phyloP scores from a whole-genome alignment of 2,329 filamentous ascomycete genomes.

The Monascus ruber region DNA sequence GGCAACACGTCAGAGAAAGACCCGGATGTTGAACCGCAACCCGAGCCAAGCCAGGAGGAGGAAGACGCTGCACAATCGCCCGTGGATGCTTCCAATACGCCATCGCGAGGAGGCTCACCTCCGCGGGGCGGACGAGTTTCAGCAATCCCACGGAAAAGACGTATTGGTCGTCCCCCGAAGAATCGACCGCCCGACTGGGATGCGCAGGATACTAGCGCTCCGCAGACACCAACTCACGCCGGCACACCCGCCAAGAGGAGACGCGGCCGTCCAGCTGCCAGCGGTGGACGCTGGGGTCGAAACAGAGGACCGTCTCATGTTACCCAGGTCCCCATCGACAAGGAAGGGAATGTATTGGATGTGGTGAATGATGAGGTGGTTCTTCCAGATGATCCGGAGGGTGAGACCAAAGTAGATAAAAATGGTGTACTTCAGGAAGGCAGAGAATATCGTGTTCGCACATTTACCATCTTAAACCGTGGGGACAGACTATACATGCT shows the following conservation, averaged over 20 bases:
- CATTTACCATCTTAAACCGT: slow-evolving; percentile 78
- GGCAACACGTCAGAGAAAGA: slow-evolving; percentile 17
- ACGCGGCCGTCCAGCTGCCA: slow-evolving; percentile 44
- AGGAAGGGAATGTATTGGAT: slow-evolving; percentile 83
- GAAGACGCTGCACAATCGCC: slow-evolving; percentile 32
- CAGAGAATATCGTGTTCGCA: slow-evolving; percentile 87
- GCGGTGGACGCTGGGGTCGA: slow-evolving; percentile 60
- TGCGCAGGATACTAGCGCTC: slow-evolving; percentile 39
- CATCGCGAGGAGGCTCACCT: slow-evolving; percentile 41
- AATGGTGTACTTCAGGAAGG: slow-evolving; percentile 69
- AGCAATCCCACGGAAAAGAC: slow-evolving; percentile 56
- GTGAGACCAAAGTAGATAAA: slow-evolving; percentile 89
- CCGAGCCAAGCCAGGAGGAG: slow-evolving; percentile 33
- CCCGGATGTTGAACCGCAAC: slow-evolving; percentile 8
- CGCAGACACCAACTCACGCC: slow-evolving; percentile 31
- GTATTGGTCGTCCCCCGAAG: slow-evolving; percentile 77
- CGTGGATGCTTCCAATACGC: slow-evolving; percentile 30
- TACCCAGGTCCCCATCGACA: slow-evolving; percentile 77
- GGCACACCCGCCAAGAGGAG: slow-evolving; percentile 45
- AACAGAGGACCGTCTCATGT: slow-evolving; percentile 63
- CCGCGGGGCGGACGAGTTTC: slow-evolving; percentile 39
- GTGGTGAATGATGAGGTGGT: slow-evolving; percentile 87
- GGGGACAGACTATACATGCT: slow-evolving; percentile 91
- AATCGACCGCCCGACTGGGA: slow-evolving; percentile 74
- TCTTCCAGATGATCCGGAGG: slow-evolving; percentile 74